A percentile compares a stretch with the other conserved stretches of the same genome.
Conservation (phyloP, 164 flowering plant genomes). For the Magnolia officinalis region DNA sequence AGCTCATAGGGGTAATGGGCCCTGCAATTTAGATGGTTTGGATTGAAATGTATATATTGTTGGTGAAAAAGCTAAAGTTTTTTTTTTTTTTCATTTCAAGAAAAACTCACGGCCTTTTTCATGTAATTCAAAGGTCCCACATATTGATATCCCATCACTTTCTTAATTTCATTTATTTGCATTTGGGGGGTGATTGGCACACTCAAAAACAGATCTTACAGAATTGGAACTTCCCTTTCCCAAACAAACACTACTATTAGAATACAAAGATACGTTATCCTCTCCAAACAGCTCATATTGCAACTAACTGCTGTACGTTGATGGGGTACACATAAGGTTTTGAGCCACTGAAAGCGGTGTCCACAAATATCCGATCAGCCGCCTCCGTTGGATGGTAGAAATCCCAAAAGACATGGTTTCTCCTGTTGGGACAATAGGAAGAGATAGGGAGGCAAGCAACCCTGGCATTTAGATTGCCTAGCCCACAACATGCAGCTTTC, state of each 20-base stretch:
- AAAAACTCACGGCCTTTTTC: no score
- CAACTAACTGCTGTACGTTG: slow-evolving; percentile 42
- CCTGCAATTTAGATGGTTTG: no score
- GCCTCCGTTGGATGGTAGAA: slow-evolving; percentile 72
- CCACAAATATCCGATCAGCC: slow-evolving; percentile 33
- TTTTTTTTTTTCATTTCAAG: no score
- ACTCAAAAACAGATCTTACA: no score
- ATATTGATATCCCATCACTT: no score
- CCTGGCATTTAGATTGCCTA: slow-evolving; percentile 50
- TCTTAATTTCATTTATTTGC: no score
- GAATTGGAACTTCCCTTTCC: neutral
- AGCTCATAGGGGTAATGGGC: no score
- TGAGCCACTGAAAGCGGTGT: slow-evolving; percentile 42
- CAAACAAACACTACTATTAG: neutral
- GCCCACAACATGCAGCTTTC: slow-evolving; percentile 83
- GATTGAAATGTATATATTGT: no score
- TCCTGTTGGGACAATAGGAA: slow-evolving; percentile 49
- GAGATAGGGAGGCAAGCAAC: slow-evolving; percentile 59
- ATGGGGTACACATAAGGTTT: slow-evolving; percentile 34
- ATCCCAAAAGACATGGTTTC: slow-evolving; percentile 80
- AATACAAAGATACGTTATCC: no score
- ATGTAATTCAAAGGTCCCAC: no score
- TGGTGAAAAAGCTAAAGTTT: no score
- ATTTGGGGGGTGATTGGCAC: no score
- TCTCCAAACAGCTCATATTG: slow-evolving; percentile 11